Evolutionary conservation across 1,139 yeast genomes (phyloP).

Genomic region (Geotrichum siamense): DNA sequence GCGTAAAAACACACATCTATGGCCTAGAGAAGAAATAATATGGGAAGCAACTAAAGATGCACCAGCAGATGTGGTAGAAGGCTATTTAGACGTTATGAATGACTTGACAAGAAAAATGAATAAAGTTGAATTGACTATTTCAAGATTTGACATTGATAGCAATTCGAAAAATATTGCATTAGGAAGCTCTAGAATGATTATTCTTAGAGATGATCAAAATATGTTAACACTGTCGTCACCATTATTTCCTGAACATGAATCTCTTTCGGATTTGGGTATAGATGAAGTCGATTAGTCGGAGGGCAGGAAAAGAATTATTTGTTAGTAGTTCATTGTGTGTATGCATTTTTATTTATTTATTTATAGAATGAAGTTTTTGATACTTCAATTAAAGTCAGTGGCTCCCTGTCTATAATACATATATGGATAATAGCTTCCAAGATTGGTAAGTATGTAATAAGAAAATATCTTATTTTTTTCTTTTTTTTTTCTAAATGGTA

Average conservation of each 20-base stretch:
- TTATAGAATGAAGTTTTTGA: no score
- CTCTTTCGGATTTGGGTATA: not conserved
- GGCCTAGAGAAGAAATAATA: slow-evolving; percentile 1
- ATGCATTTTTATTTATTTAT: no score
- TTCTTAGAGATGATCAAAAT: no score
- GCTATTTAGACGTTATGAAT: slow-evolving; percentile 5
- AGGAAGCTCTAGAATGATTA: not conserved
- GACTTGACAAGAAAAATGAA: slow-evolving; percentile 5
- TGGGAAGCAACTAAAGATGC: slow-evolving; percentile 5
- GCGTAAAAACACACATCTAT: not conserved
- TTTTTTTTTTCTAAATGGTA: not conserved
- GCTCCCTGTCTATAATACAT: no score
- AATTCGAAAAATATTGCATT: not conserved
- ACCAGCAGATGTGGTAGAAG: slow-evolving; percentile 1
- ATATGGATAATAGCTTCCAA: no score
- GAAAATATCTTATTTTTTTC: not conserved
- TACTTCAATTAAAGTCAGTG: no score
- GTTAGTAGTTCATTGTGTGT: no score
- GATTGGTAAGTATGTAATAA: not conserved
- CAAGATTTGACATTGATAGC: not conserved
- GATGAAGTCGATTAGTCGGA: not conserved
- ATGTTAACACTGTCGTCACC: no score
- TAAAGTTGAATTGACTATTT: slow-evolving; percentile 5
- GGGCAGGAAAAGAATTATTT: no score
- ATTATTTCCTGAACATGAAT: not conserved